Conservation (phyloP, 1,284 basidiomycete genomes). For the Porogramme epimiltina region DNA sequence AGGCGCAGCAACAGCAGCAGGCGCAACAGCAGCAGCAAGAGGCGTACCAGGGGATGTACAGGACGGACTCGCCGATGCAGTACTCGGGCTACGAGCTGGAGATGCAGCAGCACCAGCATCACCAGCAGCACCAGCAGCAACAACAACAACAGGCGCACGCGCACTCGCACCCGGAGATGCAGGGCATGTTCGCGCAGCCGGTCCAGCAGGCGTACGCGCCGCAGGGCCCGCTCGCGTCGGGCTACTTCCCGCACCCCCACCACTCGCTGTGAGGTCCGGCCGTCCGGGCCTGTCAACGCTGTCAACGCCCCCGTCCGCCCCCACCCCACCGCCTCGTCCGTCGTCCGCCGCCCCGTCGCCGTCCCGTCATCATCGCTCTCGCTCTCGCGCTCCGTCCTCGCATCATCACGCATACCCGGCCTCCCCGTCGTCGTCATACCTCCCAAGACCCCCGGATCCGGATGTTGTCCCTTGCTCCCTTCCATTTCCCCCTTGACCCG, state of each 20-base stretch:
- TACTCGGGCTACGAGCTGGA: slow-evolving; percentile 25
- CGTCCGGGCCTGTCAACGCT: neutral
- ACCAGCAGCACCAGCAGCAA: slow-evolving; percentile 4
- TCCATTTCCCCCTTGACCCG: too few relatives aligned
- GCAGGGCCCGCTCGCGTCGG: slow-evolving; percentile 1
- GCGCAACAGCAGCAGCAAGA: slow-evolving; percentile 10
- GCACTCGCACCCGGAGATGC: slow-evolving; percentile 9
- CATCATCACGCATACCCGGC: neutral
- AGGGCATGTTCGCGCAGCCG: slow-evolving; percentile 11
- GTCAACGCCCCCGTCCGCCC: neutral
- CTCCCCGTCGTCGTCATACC: too few relatives aligned
- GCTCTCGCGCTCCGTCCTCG: neutral
- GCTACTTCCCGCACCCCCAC: slow-evolving; percentile 21
- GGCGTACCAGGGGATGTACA: slow-evolving; percentile 21
- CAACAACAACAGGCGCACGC: slow-evolving; percentile 10
- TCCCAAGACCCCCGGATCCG: too few relatives aligned
- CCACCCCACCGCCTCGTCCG: neutral
- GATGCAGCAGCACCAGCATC: slow-evolving; percentile 4
- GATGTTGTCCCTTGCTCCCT: too few relatives aligned
- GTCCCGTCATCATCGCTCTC: too few relatives aligned
- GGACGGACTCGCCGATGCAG: slow-evolving; percentile 33
- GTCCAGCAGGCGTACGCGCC: slow-evolving; percentile 12
- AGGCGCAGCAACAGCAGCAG: slow-evolving; percentile 3
- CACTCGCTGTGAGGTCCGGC: slow-evolving; percentile 21
- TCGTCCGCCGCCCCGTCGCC: neutral